phyloP scores from a whole-genome alignment of 2,329 filamentous ascomycete genomes.

The Mycosphaerella sp. region DNA sequence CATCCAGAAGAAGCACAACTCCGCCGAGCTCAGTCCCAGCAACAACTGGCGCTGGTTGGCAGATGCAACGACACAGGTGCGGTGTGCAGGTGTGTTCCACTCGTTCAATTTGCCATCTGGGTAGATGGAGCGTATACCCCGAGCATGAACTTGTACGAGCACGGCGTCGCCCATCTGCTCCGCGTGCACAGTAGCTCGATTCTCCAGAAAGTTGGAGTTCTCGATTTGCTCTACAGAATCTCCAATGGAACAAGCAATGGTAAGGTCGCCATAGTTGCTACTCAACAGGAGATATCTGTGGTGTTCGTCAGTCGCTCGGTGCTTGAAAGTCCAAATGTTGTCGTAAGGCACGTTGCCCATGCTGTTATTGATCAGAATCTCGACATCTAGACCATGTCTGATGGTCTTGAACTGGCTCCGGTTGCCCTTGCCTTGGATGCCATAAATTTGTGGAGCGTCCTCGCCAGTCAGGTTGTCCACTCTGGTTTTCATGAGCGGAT shows the following conservation, averaged over 20 bases:
- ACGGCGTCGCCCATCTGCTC: constrained; percentile 92
- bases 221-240: constrained; percentile 95
- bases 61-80: constrained; percentile 88
- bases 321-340: constrained; percentile 85
- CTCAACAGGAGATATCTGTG: constrained; percentile 93
- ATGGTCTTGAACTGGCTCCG: constrained; percentile 85
- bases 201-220: constrained; percentile 85
- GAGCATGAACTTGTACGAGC: constrained; percentile 90
- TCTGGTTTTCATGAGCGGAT: constrained; percentile 85
- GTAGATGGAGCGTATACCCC: constrained; percentile 86
- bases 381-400: constrained; percentile 87
- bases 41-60: constrained; percentile 92
- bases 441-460: constrained; percentile 94
- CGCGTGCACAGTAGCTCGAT: constrained; percentile 82
- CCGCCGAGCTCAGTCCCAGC: constrained; percentile 87
- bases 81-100: constrained; percentile 88
- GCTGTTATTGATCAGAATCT: constrained; percentile 49
- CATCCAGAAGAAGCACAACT: constrained; percentile 98
- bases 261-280: constrained; percentile 44
- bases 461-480: constrained; percentile 86
- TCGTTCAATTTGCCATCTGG: constrained; percentile 74
- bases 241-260: constrained; percentile 87
- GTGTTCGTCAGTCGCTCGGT: constrained; percentile 72
- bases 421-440: constrained; percentile 80
- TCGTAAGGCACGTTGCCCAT: constrained; percentile 31